Conservation (phyloP, 345 rosid genomes). For the Citrus cavaleriei region DNA sequence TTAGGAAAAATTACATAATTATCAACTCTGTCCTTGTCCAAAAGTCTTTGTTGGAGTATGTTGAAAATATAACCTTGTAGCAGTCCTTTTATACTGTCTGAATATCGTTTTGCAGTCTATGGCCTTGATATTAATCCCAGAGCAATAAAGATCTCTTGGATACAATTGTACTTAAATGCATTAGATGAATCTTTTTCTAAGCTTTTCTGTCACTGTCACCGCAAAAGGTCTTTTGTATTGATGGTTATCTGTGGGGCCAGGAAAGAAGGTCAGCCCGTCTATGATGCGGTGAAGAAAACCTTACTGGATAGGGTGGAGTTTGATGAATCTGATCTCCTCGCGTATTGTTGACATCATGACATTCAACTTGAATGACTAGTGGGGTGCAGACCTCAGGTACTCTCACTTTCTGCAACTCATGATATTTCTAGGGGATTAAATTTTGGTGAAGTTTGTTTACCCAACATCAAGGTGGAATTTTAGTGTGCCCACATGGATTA, state of each 20-base stretch:
- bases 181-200: constrained; percentile 46
- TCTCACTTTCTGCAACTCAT: neutral
- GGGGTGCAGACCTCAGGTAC: constrained; percentile 99
- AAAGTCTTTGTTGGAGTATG: neutral
- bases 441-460: neutral
- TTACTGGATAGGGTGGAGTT: constrained; percentile 92
- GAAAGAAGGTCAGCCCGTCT: constrained; percentile 60
- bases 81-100: constrained; percentile 2
- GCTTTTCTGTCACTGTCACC: too few relatives aligned
- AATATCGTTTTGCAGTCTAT: constrained; percentile 53
- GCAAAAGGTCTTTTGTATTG: too few relatives aligned
- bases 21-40: neutral
- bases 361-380: constrained; percentile 88
- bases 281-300: constrained; percentile 83
- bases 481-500: neutral
- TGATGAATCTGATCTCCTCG: constrained; percentile 86
- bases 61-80: neutral
- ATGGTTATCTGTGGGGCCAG: too few relatives aligned
- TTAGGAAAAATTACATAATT: neutral
- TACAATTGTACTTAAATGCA: constrained; percentile 88
- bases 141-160: constrained; percentile 72
- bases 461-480: neutral
- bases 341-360: constrained; percentile 64
- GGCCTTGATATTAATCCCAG: constrained; percentile 96
- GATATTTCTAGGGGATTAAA: neutral